Evolutionary conservation across 129 eudicot genomes (phyloP).

Genomic region (Oenanthe sinensis): DNA sequence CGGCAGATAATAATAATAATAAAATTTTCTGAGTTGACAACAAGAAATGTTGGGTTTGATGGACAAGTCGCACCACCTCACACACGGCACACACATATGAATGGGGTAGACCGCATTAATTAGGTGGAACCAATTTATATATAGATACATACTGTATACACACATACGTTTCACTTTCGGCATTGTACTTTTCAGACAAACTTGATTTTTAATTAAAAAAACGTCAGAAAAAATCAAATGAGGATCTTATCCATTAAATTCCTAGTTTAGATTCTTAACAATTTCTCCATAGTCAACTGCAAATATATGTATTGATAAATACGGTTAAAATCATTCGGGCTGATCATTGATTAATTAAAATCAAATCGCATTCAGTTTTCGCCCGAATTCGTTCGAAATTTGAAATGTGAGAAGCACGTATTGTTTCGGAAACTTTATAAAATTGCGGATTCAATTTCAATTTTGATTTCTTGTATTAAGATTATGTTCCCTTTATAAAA

Average conservation of each 20-base stretch:
- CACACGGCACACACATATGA: background rate
- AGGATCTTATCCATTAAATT: background rate
- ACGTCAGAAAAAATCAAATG: background rate
- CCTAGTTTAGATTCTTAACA: background rate
- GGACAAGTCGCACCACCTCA: background rate
- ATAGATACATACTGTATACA: background rate
- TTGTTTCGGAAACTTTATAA: no score
- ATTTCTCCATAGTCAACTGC: background rate
- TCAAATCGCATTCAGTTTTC: no score
- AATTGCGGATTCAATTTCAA: no score
- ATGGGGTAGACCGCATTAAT: background rate
- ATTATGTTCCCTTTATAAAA: no score
- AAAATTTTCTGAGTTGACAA: slow-evolving; percentile 8
- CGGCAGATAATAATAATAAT: no score
- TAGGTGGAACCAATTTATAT: background rate
- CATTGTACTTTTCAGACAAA: background rate
- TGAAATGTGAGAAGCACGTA: no score
- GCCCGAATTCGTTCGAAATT: no score
- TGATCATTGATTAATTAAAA: no score
- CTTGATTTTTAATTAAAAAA: background rate
- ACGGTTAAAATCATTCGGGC: no score
- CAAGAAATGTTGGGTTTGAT: slow-evolving; percentile 7
- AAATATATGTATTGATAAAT: no score
- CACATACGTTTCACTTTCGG: background rate
- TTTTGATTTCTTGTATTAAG: no score